Evolutionary conservation across 176 grass and related monocot genomes (phyloP).

Genomic region (Typha latifolia): DNA sequence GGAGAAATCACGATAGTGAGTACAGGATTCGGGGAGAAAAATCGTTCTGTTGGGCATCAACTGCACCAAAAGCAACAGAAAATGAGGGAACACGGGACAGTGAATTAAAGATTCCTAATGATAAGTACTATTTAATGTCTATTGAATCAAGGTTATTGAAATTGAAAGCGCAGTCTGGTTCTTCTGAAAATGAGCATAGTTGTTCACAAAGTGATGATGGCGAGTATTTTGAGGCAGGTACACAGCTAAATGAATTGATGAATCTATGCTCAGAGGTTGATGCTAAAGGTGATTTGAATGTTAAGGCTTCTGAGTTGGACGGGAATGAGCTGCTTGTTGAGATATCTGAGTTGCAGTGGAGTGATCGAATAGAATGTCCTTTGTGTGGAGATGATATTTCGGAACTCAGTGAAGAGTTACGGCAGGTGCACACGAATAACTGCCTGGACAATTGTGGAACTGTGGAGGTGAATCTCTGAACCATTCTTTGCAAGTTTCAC

Average conservation of each 20-base stretch:
- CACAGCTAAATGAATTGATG: slow-evolving; percentile 82
- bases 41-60: slow-evolving; percentile 2
- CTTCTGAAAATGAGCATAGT: not conserved
- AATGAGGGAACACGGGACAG: slow-evolving; percentile 3
- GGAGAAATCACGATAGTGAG: slow-evolving; percentile 1
- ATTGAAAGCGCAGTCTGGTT: slow-evolving; percentile 11
- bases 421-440: slow-evolving; percentile 63
- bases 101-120: not conserved
- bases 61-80: not conserved
- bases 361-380: slow-evolving; percentile 49
- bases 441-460: slow-evolving; percentile 54
- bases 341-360: slow-evolving; percentile 9
- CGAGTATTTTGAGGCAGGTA: slow-evolving; percentile 63
- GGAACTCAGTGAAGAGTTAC: slow-evolving; percentile 40
- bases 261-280: slow-evolving; percentile 49
- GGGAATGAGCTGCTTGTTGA: slow-evolving; percentile 8
- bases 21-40: slow-evolving; percentile 5
- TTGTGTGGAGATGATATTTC: slow-evolving; percentile 71
- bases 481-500: not conserved
- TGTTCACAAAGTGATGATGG: slow-evolving; percentile 16
- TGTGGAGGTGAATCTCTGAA: slow-evolving; percentile 33
- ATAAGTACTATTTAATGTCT: slow-evolving; percentile 9
- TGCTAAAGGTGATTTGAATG: slow-evolving; percentile 20
- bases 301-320: not conserved
- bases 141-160: slow-evolving; percentile 31